phyloP scores from a whole-genome alignment of 1,284 basidiomycete species.

The Irpex sp. region DNA sequence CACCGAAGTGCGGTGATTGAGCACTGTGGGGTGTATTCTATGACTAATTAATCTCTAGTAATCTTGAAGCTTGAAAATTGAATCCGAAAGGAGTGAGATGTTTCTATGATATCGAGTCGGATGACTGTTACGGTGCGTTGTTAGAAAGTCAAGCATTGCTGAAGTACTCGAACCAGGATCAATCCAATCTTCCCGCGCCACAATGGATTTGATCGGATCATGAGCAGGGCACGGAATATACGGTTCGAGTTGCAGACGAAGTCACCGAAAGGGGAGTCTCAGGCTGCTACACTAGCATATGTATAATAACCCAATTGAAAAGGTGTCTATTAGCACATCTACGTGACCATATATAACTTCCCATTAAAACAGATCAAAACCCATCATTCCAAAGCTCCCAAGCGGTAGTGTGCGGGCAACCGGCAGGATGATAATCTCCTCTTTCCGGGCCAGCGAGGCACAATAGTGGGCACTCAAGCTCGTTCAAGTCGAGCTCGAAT shows the following conservation, averaged over 20 bases:
- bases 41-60: no score
- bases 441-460: conserved; percentile 41
- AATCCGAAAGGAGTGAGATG: no score
- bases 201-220: not conserved
- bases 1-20: no score
- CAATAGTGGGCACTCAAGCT: conserved; percentile 34
- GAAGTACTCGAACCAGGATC: not conserved
- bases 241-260: no score
- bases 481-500: conserved; percentile 25
- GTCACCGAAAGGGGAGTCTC: no score
- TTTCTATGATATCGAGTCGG: no score
- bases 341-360: no score
- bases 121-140: not conserved
- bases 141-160: not conserved
- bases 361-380: conserved; percentile 15
- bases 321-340: no score
- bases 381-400: conserved; percentile 29
- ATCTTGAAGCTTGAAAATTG: no score
- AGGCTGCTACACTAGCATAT: no score
- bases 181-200: not conserved
- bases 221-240: not conserved
- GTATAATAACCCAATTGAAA: no score
- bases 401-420: conserved; percentile 27
- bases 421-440: conserved; percentile 21
- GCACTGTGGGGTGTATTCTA: no score